These are phyloP conservation scores for Bauhinia variegata DNA, from an alignment of 306 rosid genomes.

Conservation along the genomic window DNA sequence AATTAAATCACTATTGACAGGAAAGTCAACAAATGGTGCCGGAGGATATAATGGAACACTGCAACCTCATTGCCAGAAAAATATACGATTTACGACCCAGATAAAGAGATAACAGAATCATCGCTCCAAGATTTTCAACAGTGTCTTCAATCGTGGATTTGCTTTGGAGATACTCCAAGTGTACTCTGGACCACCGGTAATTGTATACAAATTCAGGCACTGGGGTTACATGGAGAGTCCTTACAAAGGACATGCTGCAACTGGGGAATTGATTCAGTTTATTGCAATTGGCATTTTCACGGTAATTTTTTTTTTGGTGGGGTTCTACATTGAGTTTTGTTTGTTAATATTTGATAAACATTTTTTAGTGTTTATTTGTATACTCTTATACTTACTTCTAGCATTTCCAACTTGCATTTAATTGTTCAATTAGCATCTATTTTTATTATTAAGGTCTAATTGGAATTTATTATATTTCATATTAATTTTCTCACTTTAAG, in stretches of 20 bases:
- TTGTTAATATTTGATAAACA: too few species aligned
- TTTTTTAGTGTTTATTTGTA: too few species aligned
- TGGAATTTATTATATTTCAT: too few species aligned
- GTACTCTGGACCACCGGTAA: slow-evolving; percentile 46
- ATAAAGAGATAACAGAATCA: slow-evolving; percentile 40
- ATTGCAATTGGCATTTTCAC: slow-evolving; percentile 40
- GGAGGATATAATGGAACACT: slow-evolving; percentile 47
- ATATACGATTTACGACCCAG: slow-evolving; percentile 39
- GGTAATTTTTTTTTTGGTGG: slow-evolving; percentile 16
- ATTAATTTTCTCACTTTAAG: too few species aligned
- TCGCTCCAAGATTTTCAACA: slow-evolving; percentile 35
- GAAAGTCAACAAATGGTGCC: not conserved
- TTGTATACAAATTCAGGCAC: slow-evolving; percentile 54
- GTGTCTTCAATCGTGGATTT: slow-evolving; percentile 47
- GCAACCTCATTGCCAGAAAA: slow-evolving; percentile 45
- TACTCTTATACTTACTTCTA: too few species aligned
- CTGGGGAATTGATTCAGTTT: slow-evolving; percentile 41
- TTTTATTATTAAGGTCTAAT: too few species aligned
- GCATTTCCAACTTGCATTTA: too few species aligned
- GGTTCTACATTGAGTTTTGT: too few species aligned
- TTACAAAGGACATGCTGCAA: slow-evolving; percentile 48
- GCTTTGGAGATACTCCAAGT: slow-evolving; percentile 45
- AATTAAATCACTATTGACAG: too few species aligned
- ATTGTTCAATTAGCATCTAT: too few species aligned
- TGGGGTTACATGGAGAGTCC: slow-evolving; percentile 58